These are phyloP conservation scores for Aspergillus amoenus DNA, from an alignment of 2,329 filamentous ascomycete species.

Conservation along the genomic window DNA sequence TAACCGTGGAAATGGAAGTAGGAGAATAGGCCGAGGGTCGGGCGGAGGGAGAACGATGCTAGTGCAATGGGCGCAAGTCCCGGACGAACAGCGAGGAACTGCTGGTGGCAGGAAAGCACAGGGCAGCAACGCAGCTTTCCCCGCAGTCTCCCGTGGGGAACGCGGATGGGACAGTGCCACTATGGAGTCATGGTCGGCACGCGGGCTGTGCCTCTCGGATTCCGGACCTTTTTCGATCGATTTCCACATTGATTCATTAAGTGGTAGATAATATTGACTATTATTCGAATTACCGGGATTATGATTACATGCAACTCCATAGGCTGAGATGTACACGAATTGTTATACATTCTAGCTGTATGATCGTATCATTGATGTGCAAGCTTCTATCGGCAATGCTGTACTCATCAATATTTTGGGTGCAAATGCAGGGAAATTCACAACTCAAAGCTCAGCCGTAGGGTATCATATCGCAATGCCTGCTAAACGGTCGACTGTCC, in stretches of 20 bases:
- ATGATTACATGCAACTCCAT: not conserved
- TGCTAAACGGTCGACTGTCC: constrained; percentile 41
- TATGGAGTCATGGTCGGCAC: not conserved
- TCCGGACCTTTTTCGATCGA: not conserved
- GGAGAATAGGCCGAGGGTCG: constrained; percentile 6
- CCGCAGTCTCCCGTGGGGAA: constrained; percentile 20
- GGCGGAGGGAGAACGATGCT: not conserved
- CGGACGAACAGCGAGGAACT: too few species aligned
- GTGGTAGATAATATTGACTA: not conserved
- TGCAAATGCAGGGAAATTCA: constrained; percentile 22
- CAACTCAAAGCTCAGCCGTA: constrained; percentile 39
- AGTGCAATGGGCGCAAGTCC: too few species aligned
- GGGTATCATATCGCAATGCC: constrained; percentile 46
- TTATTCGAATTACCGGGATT: not conserved
- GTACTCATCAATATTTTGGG: constrained; percentile 13
- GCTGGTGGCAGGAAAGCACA: not conserved
- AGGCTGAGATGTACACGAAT: not conserved
- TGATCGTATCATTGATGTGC: constrained; percentile 5
- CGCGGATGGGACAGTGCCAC: not conserved
- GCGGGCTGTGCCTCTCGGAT: not conserved
- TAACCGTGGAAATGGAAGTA: not conserved
- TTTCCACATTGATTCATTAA: not conserved
- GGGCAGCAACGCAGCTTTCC: constrained; percentile 21
- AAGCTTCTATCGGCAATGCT: constrained; percentile 13
- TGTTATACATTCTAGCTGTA: constrained; percentile 4